Base-by-base conservation (phyloP, 2,329 filamentous ascomycete genomes). In the Pseudogymnoascus sp. region DNA sequence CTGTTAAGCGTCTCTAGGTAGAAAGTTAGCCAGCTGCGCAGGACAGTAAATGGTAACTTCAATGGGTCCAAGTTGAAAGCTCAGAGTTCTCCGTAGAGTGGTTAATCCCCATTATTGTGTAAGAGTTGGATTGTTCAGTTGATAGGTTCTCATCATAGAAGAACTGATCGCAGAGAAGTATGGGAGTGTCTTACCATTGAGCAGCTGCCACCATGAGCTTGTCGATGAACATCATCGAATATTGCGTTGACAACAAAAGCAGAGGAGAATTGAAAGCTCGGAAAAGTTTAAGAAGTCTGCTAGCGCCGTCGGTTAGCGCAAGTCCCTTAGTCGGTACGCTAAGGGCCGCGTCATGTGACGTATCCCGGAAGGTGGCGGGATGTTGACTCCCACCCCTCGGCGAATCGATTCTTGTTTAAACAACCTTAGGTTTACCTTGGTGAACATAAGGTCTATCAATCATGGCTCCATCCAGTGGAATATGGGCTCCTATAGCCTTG, bases 81-180 rank as follows among this genome's bases (percentile, higher is more conserved):
- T 76, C 75, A 76, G 74, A 73, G 68, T 71, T 70, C 66, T 71
- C 68, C 64, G 59, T 68, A 68, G 64, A 73, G 67, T 67, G 69
- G 72, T 66, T 67, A 71, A 70, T 74, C 72, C 70, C 71, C 70
- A 72, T 72, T 65, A 61, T 63, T 64, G 43, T 70, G 72, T 77
- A 76, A 74, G 75, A 76, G 75, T 77, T 77, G 75, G 75, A 77
- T 76, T 77, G 75, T 76, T 76, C 75, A 71, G 69, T 63, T 71
- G 70, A 69, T 70, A 72, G 66, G 66, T 61, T 74, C 70, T 77
- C 75, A 75, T 77, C 75, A 76, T 72, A 68, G 68, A 66, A 68
- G 65, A 65, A 62, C 61, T 53, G 62, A 60, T 62, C 12, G n/a
- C 22, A 41, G 43, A 63, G 59, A 66, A 61, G 64, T 60, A 40